phyloP scores from a whole-genome alignment of 305 asterid species.

The Withania somnifera region DNA sequence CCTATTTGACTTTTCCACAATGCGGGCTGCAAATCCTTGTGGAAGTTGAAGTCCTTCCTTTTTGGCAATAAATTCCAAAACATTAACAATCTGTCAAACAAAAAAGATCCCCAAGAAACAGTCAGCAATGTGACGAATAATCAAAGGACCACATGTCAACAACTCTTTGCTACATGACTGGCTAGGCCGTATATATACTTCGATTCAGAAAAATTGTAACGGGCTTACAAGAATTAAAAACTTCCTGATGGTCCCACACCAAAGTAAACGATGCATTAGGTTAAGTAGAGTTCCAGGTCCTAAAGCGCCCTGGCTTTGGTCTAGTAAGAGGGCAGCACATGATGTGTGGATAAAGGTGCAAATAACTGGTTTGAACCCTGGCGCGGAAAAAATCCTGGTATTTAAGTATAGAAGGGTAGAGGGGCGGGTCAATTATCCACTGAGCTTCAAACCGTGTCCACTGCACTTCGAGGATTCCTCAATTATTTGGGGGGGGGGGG shows the following conservation, averaged over 20 bases:
- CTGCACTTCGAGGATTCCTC: neutral
- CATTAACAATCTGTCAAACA: conserved; percentile 51
- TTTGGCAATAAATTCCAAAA: conserved; percentile 82
- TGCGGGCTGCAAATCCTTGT: conserved; percentile 61
- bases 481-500: neutral
- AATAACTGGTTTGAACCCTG: neutral
- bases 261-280: neutral
- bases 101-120: neutral
- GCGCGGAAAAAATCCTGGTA: neutral
- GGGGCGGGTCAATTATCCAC: neutral
- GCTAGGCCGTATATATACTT: neutral
- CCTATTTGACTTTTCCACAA: conserved; percentile 78
- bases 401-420: neutral
- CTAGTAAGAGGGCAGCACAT: neutral
- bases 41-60: conserved; percentile 86
- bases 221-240: neutral
- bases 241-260: neutral
- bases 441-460: neutral
- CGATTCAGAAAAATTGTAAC: neutral
- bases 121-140: conserved; percentile 4
- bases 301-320: neutral
- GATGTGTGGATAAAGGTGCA: neutral
- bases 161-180: neutral
- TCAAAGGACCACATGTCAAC: neutral
- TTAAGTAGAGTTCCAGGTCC: neutral